A percentile compares a stretch with the other conserved stretches of the same genome.
These are phyloP conservation scores for Agastache rugosa DNA, from an alignment of 257 asterid species.

Conservation along the genomic window DNA sequence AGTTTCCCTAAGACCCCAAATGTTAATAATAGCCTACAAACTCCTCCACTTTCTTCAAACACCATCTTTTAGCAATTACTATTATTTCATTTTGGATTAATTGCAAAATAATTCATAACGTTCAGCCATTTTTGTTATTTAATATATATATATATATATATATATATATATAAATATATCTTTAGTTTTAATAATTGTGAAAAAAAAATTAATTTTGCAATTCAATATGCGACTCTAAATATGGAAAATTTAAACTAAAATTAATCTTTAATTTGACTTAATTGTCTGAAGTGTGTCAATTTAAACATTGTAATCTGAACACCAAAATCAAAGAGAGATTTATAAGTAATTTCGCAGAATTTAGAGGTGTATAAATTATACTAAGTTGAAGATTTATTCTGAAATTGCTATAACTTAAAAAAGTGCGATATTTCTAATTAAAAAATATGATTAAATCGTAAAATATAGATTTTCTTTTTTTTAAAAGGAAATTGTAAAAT, in stretches of 20 bases:
- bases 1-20: background rate
- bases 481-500: too few relatives aligned
- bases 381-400: too few relatives aligned
- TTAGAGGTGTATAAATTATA: background rate
- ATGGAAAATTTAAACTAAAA: background rate
- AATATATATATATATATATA: too few relatives aligned
- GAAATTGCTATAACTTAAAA: too few relatives aligned
- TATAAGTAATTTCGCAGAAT: too few relatives aligned
- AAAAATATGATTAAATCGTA: background rate
- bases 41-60: background rate
- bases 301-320: background rate
- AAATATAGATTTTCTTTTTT: too few relatives aligned
- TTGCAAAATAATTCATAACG: background rate
- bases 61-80: background rate
- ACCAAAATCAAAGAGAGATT: background rate
- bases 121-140: too few relatives aligned
- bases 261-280: background rate
- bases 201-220: background rate
- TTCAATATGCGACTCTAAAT: background rate
- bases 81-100: background rate
- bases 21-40: background rate
- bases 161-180: too few relatives aligned
- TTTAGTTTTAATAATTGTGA: too few relatives aligned
- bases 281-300: background rate
- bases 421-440: too few relatives aligned